phyloP scores from a whole-genome alignment of 169 alveolate species.

The Cryptosporidium canis region DNA sequence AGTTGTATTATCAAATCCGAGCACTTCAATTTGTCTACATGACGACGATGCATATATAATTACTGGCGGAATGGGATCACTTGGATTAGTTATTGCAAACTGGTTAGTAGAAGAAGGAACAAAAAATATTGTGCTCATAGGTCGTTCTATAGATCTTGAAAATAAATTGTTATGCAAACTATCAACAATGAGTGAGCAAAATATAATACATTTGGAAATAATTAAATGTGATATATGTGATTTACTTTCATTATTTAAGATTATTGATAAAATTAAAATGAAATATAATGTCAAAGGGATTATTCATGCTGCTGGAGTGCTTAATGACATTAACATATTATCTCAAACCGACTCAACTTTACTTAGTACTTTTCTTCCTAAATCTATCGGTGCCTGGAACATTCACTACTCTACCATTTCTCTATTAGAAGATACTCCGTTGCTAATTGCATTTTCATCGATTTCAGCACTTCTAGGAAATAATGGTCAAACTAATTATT shows the following conservation, averaged over 20 bases:
- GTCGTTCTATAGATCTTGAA: not conserved
- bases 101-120: conserved; percentile 82
- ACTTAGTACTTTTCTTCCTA: conserved; percentile 77
- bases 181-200: not conserved
- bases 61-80: conserved; percentile 79
- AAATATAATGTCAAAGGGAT: conserved; percentile 67
- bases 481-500: conserved; percentile 79
- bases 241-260: not conserved
- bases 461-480: conserved; percentile 79
- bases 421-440: conserved; percentile 34
- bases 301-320: conserved; percentile 81
- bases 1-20: conserved; percentile 64
- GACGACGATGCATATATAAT: conserved; percentile 54
- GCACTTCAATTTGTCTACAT: conserved; percentile 1
- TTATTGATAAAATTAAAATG: not conserved
- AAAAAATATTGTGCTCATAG: conserved; percentile 66
- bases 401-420: conserved; percentile 75
- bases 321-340: conserved; percentile 74
- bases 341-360: conserved; percentile 72
- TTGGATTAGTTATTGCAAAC: conserved; percentile 76
- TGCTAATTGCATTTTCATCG: conserved; percentile 78
- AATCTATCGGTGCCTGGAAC: conserved; percentile 82
- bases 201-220: conserved; percentile 32
- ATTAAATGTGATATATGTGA: conserved; percentile 14
- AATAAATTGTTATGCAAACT: not conserved